These are phyloP conservation scores for Melampsora abietis-canadensis DNA, from an alignment of 1,284 basidiomycete species.

Conservation along the genomic window DNA sequence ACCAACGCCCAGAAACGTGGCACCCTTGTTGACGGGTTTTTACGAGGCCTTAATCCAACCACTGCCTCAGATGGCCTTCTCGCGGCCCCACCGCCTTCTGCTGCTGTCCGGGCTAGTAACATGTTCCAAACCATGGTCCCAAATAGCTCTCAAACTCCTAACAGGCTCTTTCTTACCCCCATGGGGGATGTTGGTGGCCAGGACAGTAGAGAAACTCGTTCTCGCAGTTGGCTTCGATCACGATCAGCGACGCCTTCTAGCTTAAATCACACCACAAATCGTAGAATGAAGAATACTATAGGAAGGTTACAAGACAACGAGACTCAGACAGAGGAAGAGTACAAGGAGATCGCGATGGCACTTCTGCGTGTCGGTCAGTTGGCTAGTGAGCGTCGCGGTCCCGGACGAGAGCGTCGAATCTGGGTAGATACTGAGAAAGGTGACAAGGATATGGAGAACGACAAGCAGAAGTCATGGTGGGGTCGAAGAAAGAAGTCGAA, in stretches of 20 bases:
- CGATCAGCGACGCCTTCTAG: not conserved
- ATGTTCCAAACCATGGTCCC: not conserved
- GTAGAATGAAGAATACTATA: slow-evolving; percentile 14
- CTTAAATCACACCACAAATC: slow-evolving; percentile 21
- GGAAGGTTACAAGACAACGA: slow-evolving; percentile 44
- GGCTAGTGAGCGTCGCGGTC: not conserved
- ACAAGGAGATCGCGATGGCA: not conserved
- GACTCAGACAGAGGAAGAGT: slow-evolving; percentile 13
- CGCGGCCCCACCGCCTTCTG: not conserved
- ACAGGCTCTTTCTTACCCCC: not conserved
- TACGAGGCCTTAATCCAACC: slow-evolving; percentile 20
- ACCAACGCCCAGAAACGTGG: not conserved
- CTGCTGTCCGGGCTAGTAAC: not conserved
- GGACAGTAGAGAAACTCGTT: slow-evolving; percentile 26
- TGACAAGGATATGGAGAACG: not conserved
- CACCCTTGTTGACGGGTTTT: slow-evolving; percentile 33
- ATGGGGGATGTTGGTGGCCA: not conserved
- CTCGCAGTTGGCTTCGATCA: slow-evolving; percentile 4
- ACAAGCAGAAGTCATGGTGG: not conserved
- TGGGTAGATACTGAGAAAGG: slow-evolving; percentile 6
- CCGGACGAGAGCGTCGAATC: not conserved
- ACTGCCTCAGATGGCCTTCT: slow-evolving; percentile 3
- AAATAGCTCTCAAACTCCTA: not conserved
- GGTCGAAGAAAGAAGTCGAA: not conserved
- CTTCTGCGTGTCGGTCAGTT: not conserved